Percentiles rank a stretch among this genome's conserved stretches.
Conservation (phyloP, 2,329 filamentous ascomycete species). For the Pezicula rhizophila region DNA sequence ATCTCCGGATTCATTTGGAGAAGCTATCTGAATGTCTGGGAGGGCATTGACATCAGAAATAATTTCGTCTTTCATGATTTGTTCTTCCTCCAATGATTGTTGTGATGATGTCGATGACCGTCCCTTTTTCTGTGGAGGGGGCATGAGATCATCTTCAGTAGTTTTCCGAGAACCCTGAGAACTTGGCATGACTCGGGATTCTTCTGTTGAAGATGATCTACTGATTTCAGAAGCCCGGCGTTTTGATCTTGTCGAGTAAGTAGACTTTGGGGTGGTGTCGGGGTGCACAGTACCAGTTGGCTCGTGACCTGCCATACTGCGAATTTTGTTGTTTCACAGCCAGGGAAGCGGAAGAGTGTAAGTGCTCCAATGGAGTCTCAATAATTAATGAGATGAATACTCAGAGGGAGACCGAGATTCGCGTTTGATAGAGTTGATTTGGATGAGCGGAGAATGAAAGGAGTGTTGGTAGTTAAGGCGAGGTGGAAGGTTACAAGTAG, state of each 20-base stretch:
- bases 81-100: constrained; percentile 1
- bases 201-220: constrained; percentile 6
- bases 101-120: background rate
- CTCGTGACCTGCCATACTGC: constrained; percentile 4
- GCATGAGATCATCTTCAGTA: constrained; percentile 10
- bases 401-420: constrained; percentile 2
- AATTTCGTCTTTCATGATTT: constrained; percentile 1
- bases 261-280: constrained; percentile 2
- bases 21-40: constrained; percentile 8
- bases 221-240: constrained; percentile 18
- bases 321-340: too few relatives aligned
- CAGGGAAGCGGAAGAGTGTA: too few relatives aligned
- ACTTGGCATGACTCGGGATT: constrained; percentile 8
- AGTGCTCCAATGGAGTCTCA: too few relatives aligned
- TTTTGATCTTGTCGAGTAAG: constrained; percentile 11
- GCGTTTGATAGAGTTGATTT: too few relatives aligned
- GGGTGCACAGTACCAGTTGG: background rate
- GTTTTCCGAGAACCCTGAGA: constrained; percentile 8
- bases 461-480: too few relatives aligned
- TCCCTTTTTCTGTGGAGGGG: constrained; percentile 13
- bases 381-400: too few relatives aligned
- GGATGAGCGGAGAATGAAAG: too few relatives aligned
- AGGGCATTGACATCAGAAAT: background rate
- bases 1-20: constrained; percentile 7
- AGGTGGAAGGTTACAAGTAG: too few relatives aligned